Conservation (phyloP, 148 eudicot species). For the Camellia lanceoleosa region DNA sequence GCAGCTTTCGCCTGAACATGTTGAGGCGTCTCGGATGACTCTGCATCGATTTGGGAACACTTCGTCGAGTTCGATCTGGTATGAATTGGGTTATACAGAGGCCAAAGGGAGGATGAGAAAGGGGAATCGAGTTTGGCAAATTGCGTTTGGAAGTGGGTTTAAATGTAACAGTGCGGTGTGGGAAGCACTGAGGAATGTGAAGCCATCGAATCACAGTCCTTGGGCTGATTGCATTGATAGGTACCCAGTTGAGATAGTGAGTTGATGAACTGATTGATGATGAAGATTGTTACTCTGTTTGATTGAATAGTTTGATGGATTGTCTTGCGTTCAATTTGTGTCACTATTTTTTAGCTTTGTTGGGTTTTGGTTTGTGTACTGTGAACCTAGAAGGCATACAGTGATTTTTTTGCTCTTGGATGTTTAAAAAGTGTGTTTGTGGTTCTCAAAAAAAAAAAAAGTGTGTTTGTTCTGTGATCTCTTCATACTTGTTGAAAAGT, state of each 20-base stretch:
- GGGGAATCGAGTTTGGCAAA: conserved; percentile 58
- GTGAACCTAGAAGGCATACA: too few relatives aligned
- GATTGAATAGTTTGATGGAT: too few relatives aligned
- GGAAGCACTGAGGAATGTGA: conserved; percentile 45
- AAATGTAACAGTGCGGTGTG: conserved; percentile 67
- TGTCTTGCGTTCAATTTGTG: too few relatives aligned
- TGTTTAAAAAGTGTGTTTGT: too few relatives aligned
- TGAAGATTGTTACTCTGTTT: too few relatives aligned
- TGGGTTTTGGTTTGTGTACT: too few relatives aligned
- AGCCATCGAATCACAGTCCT: conserved; percentile 47
- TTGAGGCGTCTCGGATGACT: conserved; percentile 62
- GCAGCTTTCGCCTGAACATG: conserved; percentile 37
- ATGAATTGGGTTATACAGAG: conserved; percentile 55
- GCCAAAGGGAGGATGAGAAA: conserved; percentile 57
- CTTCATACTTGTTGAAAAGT: too few relatives aligned
- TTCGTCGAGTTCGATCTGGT: conserved; percentile 65
- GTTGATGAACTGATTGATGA: background rate
- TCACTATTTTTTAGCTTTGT: too few relatives aligned
- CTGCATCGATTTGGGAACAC: conserved; percentile 62
- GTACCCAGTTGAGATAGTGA: conserved; percentile 39
- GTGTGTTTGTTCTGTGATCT: too few relatives aligned
- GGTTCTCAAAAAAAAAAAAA: too few relatives aligned
- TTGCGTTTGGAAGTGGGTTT: conserved; percentile 62
- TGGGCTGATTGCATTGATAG: conserved; percentile 55
- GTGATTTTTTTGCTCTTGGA: too few relatives aligned